Conservation (phyloP, 495 filamentous ascomycete genomes). For the Xylaria venustula region DNA sequence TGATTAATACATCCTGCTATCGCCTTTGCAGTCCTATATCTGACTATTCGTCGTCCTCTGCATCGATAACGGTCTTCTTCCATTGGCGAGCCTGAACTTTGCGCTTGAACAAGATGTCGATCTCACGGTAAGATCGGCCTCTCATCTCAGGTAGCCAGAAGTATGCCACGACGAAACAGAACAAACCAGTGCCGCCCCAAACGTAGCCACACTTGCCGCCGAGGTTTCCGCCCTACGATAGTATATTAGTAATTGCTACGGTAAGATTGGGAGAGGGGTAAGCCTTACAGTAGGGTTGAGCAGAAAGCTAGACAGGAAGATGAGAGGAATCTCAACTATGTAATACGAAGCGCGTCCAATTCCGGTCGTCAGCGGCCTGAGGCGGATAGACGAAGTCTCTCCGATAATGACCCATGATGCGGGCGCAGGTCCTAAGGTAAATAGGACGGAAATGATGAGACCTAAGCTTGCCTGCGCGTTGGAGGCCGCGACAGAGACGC, state of each 20-base stretch:
- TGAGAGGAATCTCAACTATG: conserved; percentile 53
- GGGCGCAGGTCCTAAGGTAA: conserved; percentile 51
- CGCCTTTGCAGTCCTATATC: background rate
- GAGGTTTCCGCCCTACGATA: conserved; percentile 36
- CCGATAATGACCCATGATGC: conserved; percentile 59
- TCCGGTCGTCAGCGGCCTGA: conserved; percentile 56
- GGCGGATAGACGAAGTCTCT: conserved; percentile 57
- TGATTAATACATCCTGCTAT: background rate
- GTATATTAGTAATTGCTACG: conserved; percentile 21
- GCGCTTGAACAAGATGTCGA: conserved; percentile 43
- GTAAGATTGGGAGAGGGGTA: conserved; percentile 10
- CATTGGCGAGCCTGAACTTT: conserved; percentile 50
- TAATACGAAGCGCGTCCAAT: conserved; percentile 54
- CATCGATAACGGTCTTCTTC: conserved; percentile 51
- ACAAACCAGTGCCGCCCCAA: conserved; percentile 29
- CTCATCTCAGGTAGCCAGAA: conserved; percentile 36
- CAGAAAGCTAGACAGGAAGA: conserved; percentile 51
- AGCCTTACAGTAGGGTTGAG: conserved; percentile 39
- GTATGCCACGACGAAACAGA: conserved; percentile 32
- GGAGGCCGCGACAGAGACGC: conserved; percentile 28
- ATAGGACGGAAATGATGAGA: conserved; percentile 56
- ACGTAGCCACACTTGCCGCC: conserved; percentile 54
- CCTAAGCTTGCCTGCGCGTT: conserved; percentile 54
- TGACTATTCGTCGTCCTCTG: conserved; percentile 51
- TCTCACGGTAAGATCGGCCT: conserved; percentile 34